Percentiles rank a stretch among this genome's conserved stretches.
Conservation (phyloP, 192 early-diverging fungal genomes). For the Spizellomyces punctatus region DNA sequence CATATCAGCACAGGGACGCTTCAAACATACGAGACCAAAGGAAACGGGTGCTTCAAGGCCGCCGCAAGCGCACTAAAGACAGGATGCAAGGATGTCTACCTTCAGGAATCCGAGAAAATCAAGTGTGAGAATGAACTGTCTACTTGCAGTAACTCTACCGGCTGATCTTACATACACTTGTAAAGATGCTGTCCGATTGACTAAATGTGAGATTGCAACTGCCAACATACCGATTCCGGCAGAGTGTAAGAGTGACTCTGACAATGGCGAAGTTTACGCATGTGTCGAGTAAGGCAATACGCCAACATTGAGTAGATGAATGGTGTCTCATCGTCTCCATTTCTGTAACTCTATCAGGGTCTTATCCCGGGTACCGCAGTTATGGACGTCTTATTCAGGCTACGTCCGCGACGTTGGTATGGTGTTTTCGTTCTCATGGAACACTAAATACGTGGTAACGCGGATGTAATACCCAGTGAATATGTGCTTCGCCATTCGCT, state of each 20-base stretch:
- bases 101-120: slow-evolving; percentile 19
- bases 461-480: slow-evolving; percentile 9
- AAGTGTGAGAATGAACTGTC: slow-evolving; percentile 10
- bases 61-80: slow-evolving; percentile 10
- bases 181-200: slow-evolving; percentile 27
- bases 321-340: neutral
- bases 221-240: slow-evolving; percentile 27
- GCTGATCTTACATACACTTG: neutral
- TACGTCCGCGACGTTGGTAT: slow-evolving; percentile 33
- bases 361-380: slow-evolving; percentile 23
- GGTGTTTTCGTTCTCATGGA: neutral
- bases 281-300: slow-evolving; percentile 23
- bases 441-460: too few species aligned
- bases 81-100: slow-evolving; percentile 12
- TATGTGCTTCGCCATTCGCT: slow-evolving; percentile 34
- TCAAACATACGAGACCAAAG: slow-evolving; percentile 16
- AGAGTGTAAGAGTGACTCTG: slow-evolving; percentile 7
- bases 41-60: slow-evolving; percentile 19
- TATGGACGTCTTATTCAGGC: slow-evolving; percentile 36
- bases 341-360: slow-evolving; percentile 9
- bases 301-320: neutral
- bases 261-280: slow-evolving; percentile 7
- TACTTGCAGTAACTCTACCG: neutral
- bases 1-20: neutral
- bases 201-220: slow-evolving; percentile 28